A percentile compares a stretch with the other conserved stretches of the same genome.
Conservation (phyloP, 2,329 filamentous ascomycete genomes). For the Verticillium longisporum region DNA sequence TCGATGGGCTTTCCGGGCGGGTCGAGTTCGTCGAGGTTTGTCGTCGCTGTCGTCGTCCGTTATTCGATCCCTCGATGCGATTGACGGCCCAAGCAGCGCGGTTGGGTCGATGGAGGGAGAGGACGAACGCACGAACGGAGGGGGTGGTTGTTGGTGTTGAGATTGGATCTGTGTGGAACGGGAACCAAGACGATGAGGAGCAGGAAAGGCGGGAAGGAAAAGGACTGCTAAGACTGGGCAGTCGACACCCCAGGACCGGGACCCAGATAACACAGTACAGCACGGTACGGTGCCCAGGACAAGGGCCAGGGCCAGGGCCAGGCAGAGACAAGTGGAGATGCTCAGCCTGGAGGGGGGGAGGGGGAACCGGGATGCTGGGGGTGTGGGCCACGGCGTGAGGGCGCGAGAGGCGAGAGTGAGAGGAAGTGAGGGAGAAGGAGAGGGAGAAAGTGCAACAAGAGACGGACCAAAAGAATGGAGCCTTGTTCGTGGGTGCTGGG, state of each 20-base stretch:
- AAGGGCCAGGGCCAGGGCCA: background rate
- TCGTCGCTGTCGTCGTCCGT: background rate
- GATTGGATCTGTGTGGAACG: background rate
- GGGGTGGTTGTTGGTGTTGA: background rate
- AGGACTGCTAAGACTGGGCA: background rate
- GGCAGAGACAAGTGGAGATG: background rate
- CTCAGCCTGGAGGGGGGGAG: background rate
- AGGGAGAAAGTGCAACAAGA: too few relatives aligned
- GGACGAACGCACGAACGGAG: background rate
- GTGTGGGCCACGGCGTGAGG: too few relatives aligned
- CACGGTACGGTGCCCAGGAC: background rate
- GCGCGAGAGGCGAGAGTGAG: background rate
- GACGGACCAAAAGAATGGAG: background rate
- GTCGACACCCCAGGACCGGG: background rate
- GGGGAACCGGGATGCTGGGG: background rate
- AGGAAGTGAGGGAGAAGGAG: too few relatives aligned
- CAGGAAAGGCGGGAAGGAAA: background rate
- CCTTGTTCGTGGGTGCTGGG: background rate
- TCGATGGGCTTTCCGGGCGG: too few relatives aligned
- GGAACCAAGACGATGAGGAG: background rate
- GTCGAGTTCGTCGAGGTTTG: background rate
- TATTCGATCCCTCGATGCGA: background rate
- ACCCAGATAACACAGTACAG: background rate
- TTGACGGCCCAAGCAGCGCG: background rate
- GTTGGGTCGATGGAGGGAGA: background rate